A percentile compares a stretch with the other conserved stretches of the same genome.
Conservation (phyloP, 2,329 filamentous ascomycete species). For the Aspergillus brunneoviolaceus region DNA sequence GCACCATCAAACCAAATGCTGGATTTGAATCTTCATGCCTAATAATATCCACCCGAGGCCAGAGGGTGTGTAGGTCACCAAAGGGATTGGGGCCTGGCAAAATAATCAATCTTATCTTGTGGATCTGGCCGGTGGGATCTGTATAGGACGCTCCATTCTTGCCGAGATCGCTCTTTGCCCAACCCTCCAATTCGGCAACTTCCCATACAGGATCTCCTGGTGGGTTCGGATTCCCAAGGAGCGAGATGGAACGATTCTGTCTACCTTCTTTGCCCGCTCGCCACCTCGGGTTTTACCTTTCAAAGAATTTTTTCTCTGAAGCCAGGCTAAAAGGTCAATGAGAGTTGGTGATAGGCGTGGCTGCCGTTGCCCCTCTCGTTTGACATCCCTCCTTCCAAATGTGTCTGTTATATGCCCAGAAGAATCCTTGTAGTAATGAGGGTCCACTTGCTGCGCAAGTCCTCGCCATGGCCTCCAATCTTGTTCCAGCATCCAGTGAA, state of each 20-base stretch:
- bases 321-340: background rate
- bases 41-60: conserved; percentile 2
- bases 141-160: conserved; percentile 7
- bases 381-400: background rate
- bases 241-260: background rate
- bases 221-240: conserved; percentile 1
- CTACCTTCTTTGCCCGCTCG: background rate
- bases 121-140: conserved; percentile 14
- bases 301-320: too few species aligned
- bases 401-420: background rate
- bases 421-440: background rate
- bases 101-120: conserved; percentile 28
- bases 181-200: background rate
- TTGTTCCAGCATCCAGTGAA: background rate
- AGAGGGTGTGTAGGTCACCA: background rate
- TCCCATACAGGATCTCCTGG: conserved; percentile 1
- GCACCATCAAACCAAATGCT: background rate
- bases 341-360: background rate
- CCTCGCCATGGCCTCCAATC: background rate
- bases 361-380: background rate
- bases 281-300: too few species aligned
- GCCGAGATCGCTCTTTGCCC: background rate
- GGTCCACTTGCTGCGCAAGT: background rate
- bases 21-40: background rate
- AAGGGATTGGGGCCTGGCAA: background rate